Evolutionary conservation across 768 basidiomycete species (phyloP).

Genomic region (Tylopilus balloui): DNA sequence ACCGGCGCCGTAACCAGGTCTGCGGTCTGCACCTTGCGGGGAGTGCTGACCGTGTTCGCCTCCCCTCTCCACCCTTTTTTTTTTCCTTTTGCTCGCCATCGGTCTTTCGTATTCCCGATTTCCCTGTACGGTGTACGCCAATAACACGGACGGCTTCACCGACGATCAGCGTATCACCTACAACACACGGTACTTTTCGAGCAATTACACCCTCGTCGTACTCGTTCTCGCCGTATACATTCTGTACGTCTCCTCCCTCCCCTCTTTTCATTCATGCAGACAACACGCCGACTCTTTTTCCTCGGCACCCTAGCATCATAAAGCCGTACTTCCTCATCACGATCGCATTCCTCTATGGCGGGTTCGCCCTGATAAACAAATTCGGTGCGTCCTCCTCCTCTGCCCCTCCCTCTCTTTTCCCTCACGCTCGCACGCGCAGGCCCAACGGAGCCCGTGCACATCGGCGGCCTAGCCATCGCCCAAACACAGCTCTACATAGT

Average conservation of each 20-base stretch:
- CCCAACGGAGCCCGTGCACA: conserved; percentile 71
- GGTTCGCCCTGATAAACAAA: conserved; percentile 84
- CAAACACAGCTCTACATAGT: conserved; percentile 85
- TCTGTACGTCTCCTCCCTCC: conserved; percentile 46
- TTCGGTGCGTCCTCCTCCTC: conserved; percentile 55
- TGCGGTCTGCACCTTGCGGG: neutral
- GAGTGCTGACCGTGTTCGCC: neutral
- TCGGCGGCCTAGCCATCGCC: conserved; percentile 77
- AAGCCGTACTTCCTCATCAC: conserved; percentile 81
- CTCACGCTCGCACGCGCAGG: conserved; percentile 41
- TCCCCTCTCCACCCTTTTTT: neutral
- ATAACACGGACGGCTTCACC: too few relatives aligned
- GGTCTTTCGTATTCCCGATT: too few relatives aligned
- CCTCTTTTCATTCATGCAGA: neutral
- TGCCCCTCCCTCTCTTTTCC: neutral
- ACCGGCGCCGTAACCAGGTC: too few relatives aligned
- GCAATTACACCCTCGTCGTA: conserved; percentile 85
- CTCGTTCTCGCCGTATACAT: conserved; percentile 81
- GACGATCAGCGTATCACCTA: conserved; percentile 79
- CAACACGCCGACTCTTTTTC: too few relatives aligned
- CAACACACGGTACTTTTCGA: conserved; percentile 88
- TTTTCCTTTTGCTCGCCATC: neutral
- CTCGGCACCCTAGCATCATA: conserved; percentile 46
- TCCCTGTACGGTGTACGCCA: too few relatives aligned
- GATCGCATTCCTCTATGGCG: conserved; percentile 83